Evolutionary conservation across 1,284 basidiomycete species (phyloP).

Genomic region (Erythrobasidium hasegawianum): DNA sequence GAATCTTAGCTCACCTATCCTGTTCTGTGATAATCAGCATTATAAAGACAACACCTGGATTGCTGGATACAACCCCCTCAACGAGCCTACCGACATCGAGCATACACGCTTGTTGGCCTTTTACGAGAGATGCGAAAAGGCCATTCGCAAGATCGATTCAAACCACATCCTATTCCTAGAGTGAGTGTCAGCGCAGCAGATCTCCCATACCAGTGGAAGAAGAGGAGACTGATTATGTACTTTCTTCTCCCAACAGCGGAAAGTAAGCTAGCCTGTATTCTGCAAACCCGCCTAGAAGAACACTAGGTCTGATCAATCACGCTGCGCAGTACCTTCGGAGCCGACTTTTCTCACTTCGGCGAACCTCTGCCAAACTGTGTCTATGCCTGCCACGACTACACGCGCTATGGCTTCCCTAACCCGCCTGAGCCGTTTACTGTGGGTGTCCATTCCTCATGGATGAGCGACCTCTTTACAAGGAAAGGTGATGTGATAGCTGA

Average conservation of each 20-base stretch:
- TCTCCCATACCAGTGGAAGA: neutral
- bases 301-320: too few species aligned
- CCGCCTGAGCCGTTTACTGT: conserved; percentile 58
- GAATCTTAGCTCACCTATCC: conserved; percentile 43
- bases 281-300: neutral
- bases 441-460: neutral
- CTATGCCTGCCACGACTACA: conserved; percentile 68
- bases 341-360: conserved; percentile 68
- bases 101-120: conserved; percentile 56
- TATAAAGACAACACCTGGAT: conserved; percentile 65
- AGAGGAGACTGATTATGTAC: neutral
- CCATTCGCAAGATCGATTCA: conserved; percentile 63
- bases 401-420: conserved; percentile 64
- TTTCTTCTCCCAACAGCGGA: conserved; percentile 11
- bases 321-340: conserved; percentile 62
- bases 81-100: conserved; percentile 65
- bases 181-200: conserved; percentile 21
- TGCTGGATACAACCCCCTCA: conserved; percentile 62
- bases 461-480: neutral
- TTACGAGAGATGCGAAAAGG: conserved; percentile 63
- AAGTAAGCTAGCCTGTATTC: conserved; percentile 1
- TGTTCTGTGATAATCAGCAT: conserved; percentile 56
- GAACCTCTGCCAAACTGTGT: conserved; percentile 60
- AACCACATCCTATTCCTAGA: conserved; percentile 57
- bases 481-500: neutral